phyloP scores from a whole-genome alignment of 2,329 filamentous ascomycete genomes.

The Anthostomella pinea region DNA sequence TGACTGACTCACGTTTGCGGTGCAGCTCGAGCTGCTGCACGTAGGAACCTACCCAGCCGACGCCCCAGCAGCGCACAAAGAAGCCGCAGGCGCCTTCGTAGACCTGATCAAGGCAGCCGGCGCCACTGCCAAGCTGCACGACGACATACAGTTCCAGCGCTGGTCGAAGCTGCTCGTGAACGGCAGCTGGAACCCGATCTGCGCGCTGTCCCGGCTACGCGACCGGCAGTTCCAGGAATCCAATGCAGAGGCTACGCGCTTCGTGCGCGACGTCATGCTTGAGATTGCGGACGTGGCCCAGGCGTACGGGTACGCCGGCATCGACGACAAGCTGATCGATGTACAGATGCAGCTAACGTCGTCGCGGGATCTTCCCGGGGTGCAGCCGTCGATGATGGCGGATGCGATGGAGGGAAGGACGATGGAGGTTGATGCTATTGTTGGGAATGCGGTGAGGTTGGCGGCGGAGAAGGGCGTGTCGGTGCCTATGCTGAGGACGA shows the following conservation, averaged over 20 bases:
- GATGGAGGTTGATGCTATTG: conserved; percentile 34
- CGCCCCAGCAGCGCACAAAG: conserved; percentile 22
- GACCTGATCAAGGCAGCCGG: conserved; percentile 41
- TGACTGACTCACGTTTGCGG: too few relatives aligned
- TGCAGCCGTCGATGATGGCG: conserved; percentile 33
- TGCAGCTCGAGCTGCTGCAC: conserved; percentile 47
- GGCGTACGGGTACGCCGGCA: conserved; percentile 30
- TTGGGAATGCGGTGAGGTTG: conserved; percentile 31
- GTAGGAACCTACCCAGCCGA: conserved; percentile 47
- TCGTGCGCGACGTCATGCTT: conserved; percentile 33
- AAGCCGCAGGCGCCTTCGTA: conserved; percentile 35
- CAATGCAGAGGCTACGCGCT: conserved; percentile 16
- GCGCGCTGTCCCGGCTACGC: conserved; percentile 46
- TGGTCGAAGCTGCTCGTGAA: conserved; percentile 57
- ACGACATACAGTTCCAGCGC: conserved; percentile 49
- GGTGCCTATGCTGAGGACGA: conserved; percentile 34
- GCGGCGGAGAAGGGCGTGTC: conserved; percentile 26
- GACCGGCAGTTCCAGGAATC: conserved; percentile 43
- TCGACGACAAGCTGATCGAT: conserved; percentile 30
- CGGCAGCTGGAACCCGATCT: conserved; percentile 54
- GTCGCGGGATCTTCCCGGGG: conserved; percentile 20
- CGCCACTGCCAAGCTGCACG: conserved; percentile 40
- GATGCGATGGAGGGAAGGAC: conserved; percentile 27
- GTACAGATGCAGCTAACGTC: conserved; percentile 24
- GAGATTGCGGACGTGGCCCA: conserved; percentile 33